Evolutionary conservation across 176 grass and related monocot genomes (phyloP), one percentile per base, ranked within the genome.

Genomic region (Melocanna baccifera): DNA sequence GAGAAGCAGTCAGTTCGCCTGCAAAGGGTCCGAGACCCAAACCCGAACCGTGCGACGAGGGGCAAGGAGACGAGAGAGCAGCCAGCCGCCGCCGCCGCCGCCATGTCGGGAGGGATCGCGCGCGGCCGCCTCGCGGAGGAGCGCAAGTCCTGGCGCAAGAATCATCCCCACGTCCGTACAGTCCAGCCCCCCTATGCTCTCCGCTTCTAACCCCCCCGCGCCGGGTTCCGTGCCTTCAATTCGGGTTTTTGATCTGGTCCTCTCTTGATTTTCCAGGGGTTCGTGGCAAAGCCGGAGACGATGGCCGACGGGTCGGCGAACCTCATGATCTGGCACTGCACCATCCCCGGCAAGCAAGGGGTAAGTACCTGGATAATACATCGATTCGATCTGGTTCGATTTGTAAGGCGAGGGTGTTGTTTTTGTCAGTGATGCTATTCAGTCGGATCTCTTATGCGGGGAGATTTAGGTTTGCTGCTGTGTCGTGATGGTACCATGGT

Each of bases 91-190:
- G n/a, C n/a, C n/a, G 48, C 85, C 77, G 51, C 75, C 12, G 73
- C 56, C 66, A 94, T 94, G 92, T 90, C 90, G 15, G 87, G 84
- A 80, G 92, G 92, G 46, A 92, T 92, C 39, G 92, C 92, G 29
- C 87, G 90, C 63, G 92, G 90, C 57, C 90, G 92, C 10, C 90
- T 92, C 5, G 74, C 90, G 29, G 93, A 94, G 87, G 90, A 95
- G 82, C 90, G 90, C 62, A 94, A 94, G 85, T 73, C 90, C 5
- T 92, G 93, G 93, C 90, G 87, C 34, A 90, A 90, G 85, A 92
- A 95, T 75, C 90, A 95, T 41, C 90, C 90, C 51, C 87, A 90
- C 63, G 93, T 87, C 46, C 20, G 79, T 84, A 25, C 29, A 59
- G 25, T n/a, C 62, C 36, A 34, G 12, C 45, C n/a, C 19, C 25